These are phyloP conservation scores for Xylariomycetidae sp. DNA, from an alignment of 2,329 filamentous ascomycete species.

Conservation along the genomic window DNA sequence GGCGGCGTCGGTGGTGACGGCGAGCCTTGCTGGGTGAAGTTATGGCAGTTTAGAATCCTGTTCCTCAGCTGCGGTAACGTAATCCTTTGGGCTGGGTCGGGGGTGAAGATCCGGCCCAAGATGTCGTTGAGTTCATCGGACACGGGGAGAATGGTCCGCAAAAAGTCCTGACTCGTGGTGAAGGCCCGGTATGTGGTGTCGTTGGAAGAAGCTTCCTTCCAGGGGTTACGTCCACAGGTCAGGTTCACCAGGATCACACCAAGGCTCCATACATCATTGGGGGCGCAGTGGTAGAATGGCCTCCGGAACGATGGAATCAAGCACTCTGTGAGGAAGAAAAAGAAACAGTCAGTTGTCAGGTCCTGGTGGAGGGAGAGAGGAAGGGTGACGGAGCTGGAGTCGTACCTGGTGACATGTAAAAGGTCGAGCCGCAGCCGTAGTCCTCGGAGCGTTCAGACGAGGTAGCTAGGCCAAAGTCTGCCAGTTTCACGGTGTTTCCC, in stretches of 20 bases:
- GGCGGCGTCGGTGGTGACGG: slow-evolving; percentile 34
- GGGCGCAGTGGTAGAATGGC: slow-evolving; percentile 80
- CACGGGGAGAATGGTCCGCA: slow-evolving; percentile 87
- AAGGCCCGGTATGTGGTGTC: slow-evolving; percentile 94
- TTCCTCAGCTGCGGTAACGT: slow-evolving; percentile 72
- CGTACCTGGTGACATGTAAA: slow-evolving; percentile 99
- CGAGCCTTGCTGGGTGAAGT: slow-evolving; percentile 53
- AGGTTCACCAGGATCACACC: slow-evolving; percentile 97
- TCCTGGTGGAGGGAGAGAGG: too few species aligned
- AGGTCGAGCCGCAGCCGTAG: slow-evolving; percentile 96
- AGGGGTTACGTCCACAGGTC: slow-evolving; percentile 95
- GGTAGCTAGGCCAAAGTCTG: slow-evolving; percentile 94
- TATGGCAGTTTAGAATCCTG: slow-evolving; percentile 68
- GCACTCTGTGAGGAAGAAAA: slow-evolving; percentile 61
- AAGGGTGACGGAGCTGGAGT: slow-evolving; percentile 19
- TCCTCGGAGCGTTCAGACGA: slow-evolving; percentile 79
- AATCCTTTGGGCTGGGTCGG: slow-evolving; percentile 76
- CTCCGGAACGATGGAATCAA: slow-evolving; percentile 68
- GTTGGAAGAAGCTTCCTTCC: slow-evolving; percentile 91
- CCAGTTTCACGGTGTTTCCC: slow-evolving; percentile 87
- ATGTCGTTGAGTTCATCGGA: slow-evolving; percentile 87
- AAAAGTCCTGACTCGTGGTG: slow-evolving; percentile 75
- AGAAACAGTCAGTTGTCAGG: slow-evolving; percentile 17
- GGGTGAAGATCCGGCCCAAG: slow-evolving; percentile 79
- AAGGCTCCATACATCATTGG: slow-evolving; percentile 97